Evolutionary conservation across 2,329 filamentous ascomycete genomes (phyloP), one percentile per base, ranked within the genome.

Genomic region (Colletotrichum noveboracense): DNA sequence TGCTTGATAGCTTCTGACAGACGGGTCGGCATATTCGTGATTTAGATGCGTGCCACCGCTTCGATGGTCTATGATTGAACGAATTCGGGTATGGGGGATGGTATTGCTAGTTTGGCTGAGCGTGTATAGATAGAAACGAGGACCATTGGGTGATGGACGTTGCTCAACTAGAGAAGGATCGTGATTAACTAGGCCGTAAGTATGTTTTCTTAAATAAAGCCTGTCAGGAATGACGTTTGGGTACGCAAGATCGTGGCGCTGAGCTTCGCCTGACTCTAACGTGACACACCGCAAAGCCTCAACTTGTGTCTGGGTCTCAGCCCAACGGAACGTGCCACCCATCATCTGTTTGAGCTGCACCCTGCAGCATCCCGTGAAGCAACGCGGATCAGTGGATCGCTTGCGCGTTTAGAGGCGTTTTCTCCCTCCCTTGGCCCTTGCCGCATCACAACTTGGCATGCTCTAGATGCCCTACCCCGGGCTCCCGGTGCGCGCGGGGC

Each of bases 1-100:
- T 76, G 71, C 43, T 74, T 75, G 18, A 76, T 75, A 14, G 74
- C 66, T 21, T 76, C 71, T 13, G 34, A 70, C 14, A 76, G 66
- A n/a, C 61, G 62, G 16, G 58, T 62, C 5, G 74, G 43, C 74
- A 76, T 76, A 14, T 14, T 75, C n/a, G 34, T 58, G 55, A 18
- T 18, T 10, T 5, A 52, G 43, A 13, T 21, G 10, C 10, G 3
- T 21, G n/a, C 10, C 4, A 12, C 21, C 10, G 10, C 10, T 21
- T 21, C 10, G 18, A 13, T 12, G 9, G 6, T 21, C n/a, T 52
- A n/a, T 13, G 10, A 6, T n/a, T n/a, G n/a, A 21, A 1, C n/a
- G 12, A 21, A 21, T 52, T 52, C 13, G 24, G 24, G 55, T 18
- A 58, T 10, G 7, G 10, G 13, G 7, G 55, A 18, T 6, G 55